Conservation (phyloP, 768 basidiomycete genomes). For the Rhodotorula paludigena region DNA sequence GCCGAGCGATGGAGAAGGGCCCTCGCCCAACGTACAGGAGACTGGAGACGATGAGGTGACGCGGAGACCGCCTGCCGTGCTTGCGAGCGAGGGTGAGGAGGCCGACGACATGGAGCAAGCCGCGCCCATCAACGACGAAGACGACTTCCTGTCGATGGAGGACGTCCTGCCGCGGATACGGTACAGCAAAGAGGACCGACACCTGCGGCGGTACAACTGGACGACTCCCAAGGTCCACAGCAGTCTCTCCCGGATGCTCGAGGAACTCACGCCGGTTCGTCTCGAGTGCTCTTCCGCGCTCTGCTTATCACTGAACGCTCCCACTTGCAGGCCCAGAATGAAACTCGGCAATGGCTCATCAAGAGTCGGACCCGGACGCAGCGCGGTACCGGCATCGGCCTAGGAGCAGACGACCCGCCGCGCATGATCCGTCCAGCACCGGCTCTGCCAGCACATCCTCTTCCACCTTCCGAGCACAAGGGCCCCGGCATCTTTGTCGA, state of each 20-base stretch:
- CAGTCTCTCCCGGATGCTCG: background rate
- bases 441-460: background rate
- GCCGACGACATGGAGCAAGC: background rate
- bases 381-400: constrained; percentile 18
- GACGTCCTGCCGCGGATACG: background rate
- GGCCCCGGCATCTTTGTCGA: constrained; percentile 6
- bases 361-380: background rate
- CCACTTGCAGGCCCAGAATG: constrained; percentile 1
- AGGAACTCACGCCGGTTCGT: background rate
- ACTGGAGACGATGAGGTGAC: no score
- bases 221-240: constrained; percentile 6
- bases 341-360: constrained; percentile 10
- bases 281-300: background rate
- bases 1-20: no score
- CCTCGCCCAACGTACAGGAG: no score
- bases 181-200: constrained; percentile 20
- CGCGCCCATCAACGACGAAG: no score
- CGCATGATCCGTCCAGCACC: background rate
- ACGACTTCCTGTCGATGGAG: no score
- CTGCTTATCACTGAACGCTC: background rate
- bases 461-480: background rate
- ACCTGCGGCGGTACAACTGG: constrained; percentile 24
- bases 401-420: constrained; percentile 18
- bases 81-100: background rate
- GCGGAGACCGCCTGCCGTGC: background rate